Base-by-base conservation (phyloP, 2,329 filamentous ascomycete genomes). In the Cryphonectria carpinicola region DNA sequence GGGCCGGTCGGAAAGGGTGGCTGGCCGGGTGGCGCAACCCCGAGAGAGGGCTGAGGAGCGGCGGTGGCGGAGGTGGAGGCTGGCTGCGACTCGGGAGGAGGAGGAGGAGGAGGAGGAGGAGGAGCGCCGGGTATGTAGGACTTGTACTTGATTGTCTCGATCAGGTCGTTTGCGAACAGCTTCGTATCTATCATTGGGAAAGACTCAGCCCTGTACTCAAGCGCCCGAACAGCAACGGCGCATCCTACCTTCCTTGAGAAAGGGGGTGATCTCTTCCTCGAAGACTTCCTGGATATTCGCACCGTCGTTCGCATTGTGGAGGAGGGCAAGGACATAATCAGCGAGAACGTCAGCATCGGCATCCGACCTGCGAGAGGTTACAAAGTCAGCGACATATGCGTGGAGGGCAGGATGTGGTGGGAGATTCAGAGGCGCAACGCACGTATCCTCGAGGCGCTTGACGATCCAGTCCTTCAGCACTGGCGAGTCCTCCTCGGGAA, bases 301-400 rank as follows among this genome's bases (percentile, higher is more conserved):
- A 56, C 86, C 82, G 66, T 89, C 85, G 72, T 90, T 91, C 74
- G 94, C 91, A 72, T 92, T 90, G 68, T 88, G 88, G 62, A 95
- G 82, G 28, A 96, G 86, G 8, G 92, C 93, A 72, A 95, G 85
- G n/a, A 95, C 91, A 78, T 95, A 96, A 76, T 96, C 93, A 63
- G 92, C 93, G 3, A 96, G 89, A 6, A 95, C 92, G 76, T 94
- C 93, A 43, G 90, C 88, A 78, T 96, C 93, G 66, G 92, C 92
- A 76, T 95, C 92, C 39, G 92, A 93, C 67, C 92, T 93, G 73
- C 39, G 64, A 28, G 14, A 11, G 28, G 4, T 7, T 7, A n/a
- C 71, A 65, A 56, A 10, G 43, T 73, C 22, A 73, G 71, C n/a
- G 5, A 25, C 13, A 19, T 6, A 46, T 35, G 14, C 52, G 32